Evolutionary conservation across 1,284 basidiomycete genomes (phyloP).

Genomic region (Dichomitus squalens): DNA sequence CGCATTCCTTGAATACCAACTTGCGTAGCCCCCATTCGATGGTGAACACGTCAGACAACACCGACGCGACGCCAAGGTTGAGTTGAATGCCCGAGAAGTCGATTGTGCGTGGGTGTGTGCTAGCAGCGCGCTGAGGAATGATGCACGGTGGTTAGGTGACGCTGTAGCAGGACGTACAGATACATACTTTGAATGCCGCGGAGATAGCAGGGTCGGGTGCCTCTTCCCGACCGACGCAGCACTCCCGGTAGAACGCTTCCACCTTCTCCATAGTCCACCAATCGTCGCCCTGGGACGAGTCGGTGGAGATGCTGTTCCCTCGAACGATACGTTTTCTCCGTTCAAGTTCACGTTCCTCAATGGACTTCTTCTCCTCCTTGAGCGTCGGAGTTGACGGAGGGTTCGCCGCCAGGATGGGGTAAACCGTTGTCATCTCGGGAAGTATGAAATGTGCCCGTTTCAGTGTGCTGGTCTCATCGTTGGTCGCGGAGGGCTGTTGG

Average conservation of each 20-base stretch:
- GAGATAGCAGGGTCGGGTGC: constrained; percentile 66
- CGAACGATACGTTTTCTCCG: constrained; percentile 61
- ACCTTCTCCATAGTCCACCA: constrained; percentile 85
- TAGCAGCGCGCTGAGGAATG: constrained; percentile 48
- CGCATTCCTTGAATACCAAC: constrained; percentile 79
- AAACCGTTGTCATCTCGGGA: constrained; percentile 80
- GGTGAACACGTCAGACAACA: constrained; percentile 86
- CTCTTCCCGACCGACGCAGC: constrained; percentile 78
- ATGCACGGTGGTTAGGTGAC: background rate
- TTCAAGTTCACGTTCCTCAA: constrained; percentile 69
- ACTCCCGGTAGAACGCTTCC: constrained; percentile 80
- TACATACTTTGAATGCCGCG: constrained; percentile 69
- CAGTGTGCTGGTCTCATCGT: constrained; percentile 54
- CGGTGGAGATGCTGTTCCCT: constrained; percentile 45
- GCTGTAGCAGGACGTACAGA: background rate
- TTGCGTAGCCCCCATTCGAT: constrained; percentile 90
- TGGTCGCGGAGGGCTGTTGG: constrained; percentile 29
- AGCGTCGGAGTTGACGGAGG: constrained; percentile 78
- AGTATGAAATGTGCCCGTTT: constrained; percentile 87
- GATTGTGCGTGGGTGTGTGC: constrained; percentile 63
- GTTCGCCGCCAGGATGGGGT: constrained; percentile 80
- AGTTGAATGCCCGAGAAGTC: constrained; percentile 82
- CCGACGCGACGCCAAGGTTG: constrained; percentile 68
- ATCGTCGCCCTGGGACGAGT: constrained; percentile 44
- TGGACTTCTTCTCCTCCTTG: constrained; percentile 72